Evolutionary conservation across 1,139 yeast species (phyloP).

Genomic region (Protomyces arabidopsidicola): DNA sequence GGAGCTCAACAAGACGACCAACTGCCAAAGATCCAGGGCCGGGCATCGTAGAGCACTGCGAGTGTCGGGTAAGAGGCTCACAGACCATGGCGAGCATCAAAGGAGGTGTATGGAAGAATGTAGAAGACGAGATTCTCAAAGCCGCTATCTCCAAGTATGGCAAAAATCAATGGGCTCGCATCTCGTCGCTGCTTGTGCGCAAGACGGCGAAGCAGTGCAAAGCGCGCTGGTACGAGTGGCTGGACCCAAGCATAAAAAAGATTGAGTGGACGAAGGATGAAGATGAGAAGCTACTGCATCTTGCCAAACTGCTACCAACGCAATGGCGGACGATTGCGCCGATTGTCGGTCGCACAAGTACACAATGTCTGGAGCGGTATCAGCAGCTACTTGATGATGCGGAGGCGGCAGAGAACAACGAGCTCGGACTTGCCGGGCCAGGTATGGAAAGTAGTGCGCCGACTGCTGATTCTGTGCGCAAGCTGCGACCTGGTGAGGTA

Average conservation of each 20-base stretch:
- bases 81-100: conserved; percentile 20
- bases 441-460: conserved; percentile 43
- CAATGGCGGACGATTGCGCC: conserved; percentile 92
- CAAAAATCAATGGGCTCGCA: conserved; percentile 88
- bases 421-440: conserved; percentile 52
- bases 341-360: conserved; percentile 75
- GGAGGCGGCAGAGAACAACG: conserved; percentile 41
- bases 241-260: conserved; percentile 67
- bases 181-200: conserved; percentile 76
- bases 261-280: conserved; percentile 69
- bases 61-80: too few relatives aligned
- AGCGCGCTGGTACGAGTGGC: conserved; percentile 87
- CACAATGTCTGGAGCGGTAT: conserved; percentile 83
- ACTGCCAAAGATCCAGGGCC: too few relatives aligned
- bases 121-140: conserved; percentile 31
- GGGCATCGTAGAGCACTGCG: too few relatives aligned
- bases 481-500: conserved; percentile 48
- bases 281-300: conserved; percentile 62
- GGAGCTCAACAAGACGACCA: too few relatives aligned
- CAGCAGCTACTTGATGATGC: conserved; percentile 66
- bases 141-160: conserved; percentile 71
- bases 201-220: conserved; percentile 90
- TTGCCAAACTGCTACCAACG: conserved; percentile 73
- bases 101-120: conserved; percentile 31
- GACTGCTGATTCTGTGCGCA: conserved; percentile 32